Evolutionary conservation across 2,329 filamentous ascomycete species (phyloP).

Genomic region (Cryphonectria radicalis): DNA sequence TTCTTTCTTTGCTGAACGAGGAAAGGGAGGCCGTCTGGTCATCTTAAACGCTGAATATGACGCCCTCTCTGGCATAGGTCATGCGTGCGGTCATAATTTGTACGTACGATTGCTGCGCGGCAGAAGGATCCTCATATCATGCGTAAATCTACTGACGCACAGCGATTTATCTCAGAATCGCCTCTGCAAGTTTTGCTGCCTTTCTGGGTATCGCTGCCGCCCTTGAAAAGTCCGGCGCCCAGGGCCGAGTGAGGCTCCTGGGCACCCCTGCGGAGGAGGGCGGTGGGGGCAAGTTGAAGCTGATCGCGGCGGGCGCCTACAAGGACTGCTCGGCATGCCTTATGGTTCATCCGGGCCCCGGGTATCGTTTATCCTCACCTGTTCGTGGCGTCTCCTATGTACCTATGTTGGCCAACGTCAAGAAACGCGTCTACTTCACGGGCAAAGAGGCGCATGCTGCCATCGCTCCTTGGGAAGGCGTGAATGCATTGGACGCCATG

Average conservation of each 20-base stretch:
- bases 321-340: conserved; percentile 44
- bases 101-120: background rate
- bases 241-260: conserved; percentile 45
- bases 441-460: conserved; percentile 53
- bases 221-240: conserved; percentile 36
- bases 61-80: conserved; percentile 50
- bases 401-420: conserved; percentile 39
- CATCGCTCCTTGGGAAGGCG: conserved; percentile 53
- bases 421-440: conserved; percentile 45
- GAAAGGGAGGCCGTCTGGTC: conserved; percentile 46
- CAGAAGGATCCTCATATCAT: background rate
- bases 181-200: conserved; percentile 44
- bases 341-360: conserved; percentile 43
- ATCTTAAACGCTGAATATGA: conserved; percentile 54
- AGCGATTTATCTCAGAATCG: conserved; percentile 36
- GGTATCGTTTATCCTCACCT: conserved; percentile 25
- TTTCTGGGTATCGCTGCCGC: conserved; percentile 45
- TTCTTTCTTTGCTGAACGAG: conserved; percentile 52
- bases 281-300: conserved; percentile 46
- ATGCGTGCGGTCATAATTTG: conserved; percentile 52
- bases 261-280: conserved; percentile 51
- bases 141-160: background rate
- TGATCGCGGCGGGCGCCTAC: conserved; percentile 42
- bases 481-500: conserved; percentile 55
- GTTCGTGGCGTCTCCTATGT: conserved; percentile 35